Evolutionary conservation across 176 grass and related monocot genomes (phyloP).

Genomic region (Cocos nucifera): DNA sequence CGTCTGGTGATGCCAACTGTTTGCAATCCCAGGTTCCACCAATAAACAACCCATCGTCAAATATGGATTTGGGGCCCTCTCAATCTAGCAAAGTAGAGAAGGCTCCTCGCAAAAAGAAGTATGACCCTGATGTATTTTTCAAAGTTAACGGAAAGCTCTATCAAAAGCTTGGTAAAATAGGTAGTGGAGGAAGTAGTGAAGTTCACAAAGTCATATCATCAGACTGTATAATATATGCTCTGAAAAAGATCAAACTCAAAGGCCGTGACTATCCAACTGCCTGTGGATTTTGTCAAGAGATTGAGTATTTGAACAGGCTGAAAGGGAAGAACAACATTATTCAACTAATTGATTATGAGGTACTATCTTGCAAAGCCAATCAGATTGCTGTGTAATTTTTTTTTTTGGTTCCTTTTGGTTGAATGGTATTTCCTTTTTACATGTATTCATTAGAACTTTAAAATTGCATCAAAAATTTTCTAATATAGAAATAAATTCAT

Average conservation of each 20-base stretch:
- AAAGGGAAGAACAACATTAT: conserved; percentile 94
- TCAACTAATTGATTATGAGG: conserved; percentile 93
- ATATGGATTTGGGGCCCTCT: conserved; percentile 28
- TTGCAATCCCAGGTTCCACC: conserved; percentile 34
- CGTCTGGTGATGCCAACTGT: conserved; percentile 18
- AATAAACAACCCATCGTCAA: conserved; percentile 33
- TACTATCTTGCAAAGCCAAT: conserved; percentile 14
- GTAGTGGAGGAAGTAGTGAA: conserved; percentile 92
- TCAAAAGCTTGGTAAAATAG: conserved; percentile 97
- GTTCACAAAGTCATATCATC: conserved; percentile 89
- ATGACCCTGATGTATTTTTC: conserved; percentile 73
- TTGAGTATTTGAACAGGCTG: conserved; percentile 77
- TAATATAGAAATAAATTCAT: too few species aligned
- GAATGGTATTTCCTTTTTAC: too few species aligned
- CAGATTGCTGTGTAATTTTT: too few species aligned
- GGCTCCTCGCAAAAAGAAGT: conserved; percentile 49
- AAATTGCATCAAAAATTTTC: too few species aligned
- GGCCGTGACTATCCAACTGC: conserved; percentile 91
- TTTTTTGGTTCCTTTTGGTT: too few species aligned
- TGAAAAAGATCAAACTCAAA: conserved; percentile 98
- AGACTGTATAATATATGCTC: conserved; percentile 71
- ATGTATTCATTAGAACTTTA: too few species aligned
- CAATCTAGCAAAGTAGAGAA: conserved; percentile 48
- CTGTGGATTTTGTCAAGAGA: conserved; percentile 90
- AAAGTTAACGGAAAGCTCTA: conserved; percentile 91